These are phyloP conservation scores for Nannochloropsis gaditana DNA, from an alignment of 108 stramenopile species.

Conservation along the genomic window DNA sequence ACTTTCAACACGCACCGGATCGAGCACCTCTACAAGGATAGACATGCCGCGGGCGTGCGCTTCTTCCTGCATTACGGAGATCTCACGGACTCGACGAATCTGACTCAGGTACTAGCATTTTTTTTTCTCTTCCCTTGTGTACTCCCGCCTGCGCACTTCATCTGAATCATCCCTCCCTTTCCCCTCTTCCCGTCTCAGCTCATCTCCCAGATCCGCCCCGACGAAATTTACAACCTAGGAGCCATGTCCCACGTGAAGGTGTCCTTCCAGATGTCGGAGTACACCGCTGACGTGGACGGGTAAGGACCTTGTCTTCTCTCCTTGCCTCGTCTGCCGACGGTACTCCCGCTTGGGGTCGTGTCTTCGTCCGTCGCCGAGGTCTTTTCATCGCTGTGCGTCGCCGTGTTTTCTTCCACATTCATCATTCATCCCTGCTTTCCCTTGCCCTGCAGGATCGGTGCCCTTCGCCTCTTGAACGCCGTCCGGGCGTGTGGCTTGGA, in stretches of 20 bases:
- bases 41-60: slow-evolving; percentile 84
- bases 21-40: slow-evolving; percentile 94
- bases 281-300: slow-evolving; percentile 96
- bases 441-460: slow-evolving; percentile 61
- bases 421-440: background rate
- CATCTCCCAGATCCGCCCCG: slow-evolving; percentile 58
- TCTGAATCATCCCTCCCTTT: slow-evolving; percentile 38
- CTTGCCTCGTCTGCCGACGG: background rate
- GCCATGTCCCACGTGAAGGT: slow-evolving; percentile 98
- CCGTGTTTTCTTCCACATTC: too few species aligned
- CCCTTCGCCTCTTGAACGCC: slow-evolving; percentile 95
- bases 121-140: background rate
- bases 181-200: slow-evolving; percentile 51
- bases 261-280: slow-evolving; percentile 98
- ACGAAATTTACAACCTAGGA: slow-evolving; percentile 97
- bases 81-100: slow-evolving; percentile 93
- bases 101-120: slow-evolving; percentile 66
- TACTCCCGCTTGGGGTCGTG: background rate
- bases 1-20: slow-evolving; percentile 98
- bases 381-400: too few species aligned
- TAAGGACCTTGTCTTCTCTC: background rate
- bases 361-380: too few species aligned
- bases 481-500: slow-evolving; percentile 66
- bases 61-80: slow-evolving; percentile 88
- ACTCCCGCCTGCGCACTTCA: background rate